Evolutionary conservation across 345 rosid species (phyloP).

Genomic region (Populus deltoides): DNA sequence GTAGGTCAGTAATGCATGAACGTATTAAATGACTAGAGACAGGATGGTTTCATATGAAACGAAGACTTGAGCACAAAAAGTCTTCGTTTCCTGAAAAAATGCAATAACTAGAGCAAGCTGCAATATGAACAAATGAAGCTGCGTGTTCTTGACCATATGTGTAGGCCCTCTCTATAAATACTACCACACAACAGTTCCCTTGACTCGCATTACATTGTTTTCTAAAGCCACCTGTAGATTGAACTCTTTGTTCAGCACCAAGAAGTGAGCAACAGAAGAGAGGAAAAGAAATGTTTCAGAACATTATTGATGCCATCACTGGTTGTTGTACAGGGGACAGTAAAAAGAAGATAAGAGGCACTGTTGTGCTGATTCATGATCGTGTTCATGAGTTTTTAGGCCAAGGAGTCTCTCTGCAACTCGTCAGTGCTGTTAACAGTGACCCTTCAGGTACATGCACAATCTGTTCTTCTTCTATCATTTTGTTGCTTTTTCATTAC

Average conservation of each 20-base stretch:
- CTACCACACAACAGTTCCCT: neutral
- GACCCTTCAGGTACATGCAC: slow-evolving; percentile 40
- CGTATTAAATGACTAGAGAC: neutral
- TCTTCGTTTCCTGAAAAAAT: neutral
- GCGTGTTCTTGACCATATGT: neutral
- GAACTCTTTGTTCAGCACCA: neutral
- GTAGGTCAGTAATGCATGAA: neutral
- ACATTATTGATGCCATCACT: neutral
- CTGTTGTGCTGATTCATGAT: slow-evolving; percentile 64
- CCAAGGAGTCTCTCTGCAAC: slow-evolving; percentile 58
- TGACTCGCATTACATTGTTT: neutral
- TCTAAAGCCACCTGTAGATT: neutral
- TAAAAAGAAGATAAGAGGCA: slow-evolving; percentile 51
- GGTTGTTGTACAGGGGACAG: neutral
- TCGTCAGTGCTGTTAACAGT: slow-evolving; percentile 54
- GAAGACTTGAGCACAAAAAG: neutral
- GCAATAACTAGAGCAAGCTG: neutral
- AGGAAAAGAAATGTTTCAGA: slow-evolving; percentile 7
- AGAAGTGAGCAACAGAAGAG: neutral
- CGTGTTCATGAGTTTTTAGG: slow-evolving; percentile 58
- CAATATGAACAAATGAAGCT: neutral
- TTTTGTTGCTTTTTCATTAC: neutral
- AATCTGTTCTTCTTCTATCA: neutral
- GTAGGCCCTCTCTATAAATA: neutral
- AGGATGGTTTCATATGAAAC: neutral